phyloP scores from a whole-genome alignment of 179 eudicot species.

The Gypsophila paniculata region DNA sequence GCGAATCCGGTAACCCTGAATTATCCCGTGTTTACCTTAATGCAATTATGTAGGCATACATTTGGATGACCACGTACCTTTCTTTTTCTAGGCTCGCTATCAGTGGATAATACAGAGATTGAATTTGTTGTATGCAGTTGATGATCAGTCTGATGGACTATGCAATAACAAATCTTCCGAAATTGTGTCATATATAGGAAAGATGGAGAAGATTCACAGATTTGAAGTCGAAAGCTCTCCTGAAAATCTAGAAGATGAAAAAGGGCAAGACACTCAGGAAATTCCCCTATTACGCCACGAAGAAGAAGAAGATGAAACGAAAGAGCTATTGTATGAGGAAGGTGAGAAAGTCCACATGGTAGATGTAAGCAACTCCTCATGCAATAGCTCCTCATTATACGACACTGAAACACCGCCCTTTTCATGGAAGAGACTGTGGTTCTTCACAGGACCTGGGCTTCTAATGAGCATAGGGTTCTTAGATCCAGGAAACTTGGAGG shows the following conservation, averaged over 20 bases:
- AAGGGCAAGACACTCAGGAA: slow-evolving; percentile 11
- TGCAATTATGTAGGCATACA: neutral
- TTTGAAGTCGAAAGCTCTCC: slow-evolving; percentile 20
- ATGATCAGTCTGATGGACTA: neutral
- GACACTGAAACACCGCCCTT: slow-evolving; percentile 48
- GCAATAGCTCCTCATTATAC: slow-evolving; percentile 14
- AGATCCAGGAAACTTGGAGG: slow-evolving; percentile 89
- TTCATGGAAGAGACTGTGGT: slow-evolving; percentile 83
- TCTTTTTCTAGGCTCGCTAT: too few relatives aligned
- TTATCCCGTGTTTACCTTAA: too few relatives aligned
- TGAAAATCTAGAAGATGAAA: slow-evolving; percentile 13
- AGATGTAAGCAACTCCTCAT: slow-evolving; percentile 21
- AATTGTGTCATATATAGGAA: neutral
- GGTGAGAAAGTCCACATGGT: slow-evolving; percentile 56
- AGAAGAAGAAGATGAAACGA: neutral
- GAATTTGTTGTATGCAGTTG: neutral
- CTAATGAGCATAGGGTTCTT: slow-evolving; percentile 83
- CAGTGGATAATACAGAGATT: neutral
- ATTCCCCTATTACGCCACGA: slow-evolving; percentile 8
- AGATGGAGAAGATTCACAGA: slow-evolving; percentile 18
- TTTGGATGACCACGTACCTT: neutral
- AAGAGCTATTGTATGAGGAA: slow-evolving; percentile 39
- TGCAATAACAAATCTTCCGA: neutral
- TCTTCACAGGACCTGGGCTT: slow-evolving; percentile 85
- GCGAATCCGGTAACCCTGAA: too few relatives aligned